Percentiles rank a stretch among this genome's conserved stretches.
Evolutionary conservation across 1,284 basidiomycete species (phyloP).

Genomic region (Earliella scabrosa): DNA sequence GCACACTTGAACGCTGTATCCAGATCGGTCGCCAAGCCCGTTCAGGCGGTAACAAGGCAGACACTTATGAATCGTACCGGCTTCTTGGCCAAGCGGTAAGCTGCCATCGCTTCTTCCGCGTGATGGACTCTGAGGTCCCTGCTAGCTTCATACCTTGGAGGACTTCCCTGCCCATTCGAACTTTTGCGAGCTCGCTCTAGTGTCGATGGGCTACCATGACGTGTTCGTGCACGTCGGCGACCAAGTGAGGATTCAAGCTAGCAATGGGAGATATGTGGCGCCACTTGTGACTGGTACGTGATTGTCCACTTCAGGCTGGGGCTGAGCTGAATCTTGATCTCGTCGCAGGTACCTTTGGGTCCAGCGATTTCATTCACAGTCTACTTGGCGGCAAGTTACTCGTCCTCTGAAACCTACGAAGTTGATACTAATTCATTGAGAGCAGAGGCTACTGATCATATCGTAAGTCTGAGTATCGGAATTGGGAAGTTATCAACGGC

Average conservation of each 20-base stretch:
- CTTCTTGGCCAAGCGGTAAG: conserved; percentile 74
- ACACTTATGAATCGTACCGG: conserved; percentile 84
- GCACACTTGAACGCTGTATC: conserved; percentile 77
- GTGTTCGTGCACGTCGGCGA: conserved; percentile 94
- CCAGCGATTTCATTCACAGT: conserved; percentile 85
- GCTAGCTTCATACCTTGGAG: conserved; percentile 80
- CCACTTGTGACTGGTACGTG: conserved; percentile 83
- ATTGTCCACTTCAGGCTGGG: not conserved
- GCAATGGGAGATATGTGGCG: conserved; percentile 76
- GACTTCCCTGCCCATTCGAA: conserved; percentile 92
- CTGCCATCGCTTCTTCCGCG: not conserved
- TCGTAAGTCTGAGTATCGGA: conserved; percentile 46
- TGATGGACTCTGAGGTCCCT: not conserved
- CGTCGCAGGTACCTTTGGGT: conserved; percentile 76
- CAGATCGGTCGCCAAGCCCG: conserved; percentile 66
- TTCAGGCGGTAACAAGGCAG: conserved; percentile 61
- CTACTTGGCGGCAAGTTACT: conserved; percentile 61
- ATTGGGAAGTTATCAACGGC: not conserved
- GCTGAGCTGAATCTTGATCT: not conserved
- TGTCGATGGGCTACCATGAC: conserved; percentile 73
- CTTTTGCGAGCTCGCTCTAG: conserved; percentile 83
- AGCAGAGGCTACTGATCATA: conserved; percentile 72
- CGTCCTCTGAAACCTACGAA: not conserved
- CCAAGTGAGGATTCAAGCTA: conserved; percentile 77
- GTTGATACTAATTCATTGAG: not conserved